phyloP scores from a whole-genome alignment of 148 eudicot genomes.

The Vaccinium myrtillus region DNA sequence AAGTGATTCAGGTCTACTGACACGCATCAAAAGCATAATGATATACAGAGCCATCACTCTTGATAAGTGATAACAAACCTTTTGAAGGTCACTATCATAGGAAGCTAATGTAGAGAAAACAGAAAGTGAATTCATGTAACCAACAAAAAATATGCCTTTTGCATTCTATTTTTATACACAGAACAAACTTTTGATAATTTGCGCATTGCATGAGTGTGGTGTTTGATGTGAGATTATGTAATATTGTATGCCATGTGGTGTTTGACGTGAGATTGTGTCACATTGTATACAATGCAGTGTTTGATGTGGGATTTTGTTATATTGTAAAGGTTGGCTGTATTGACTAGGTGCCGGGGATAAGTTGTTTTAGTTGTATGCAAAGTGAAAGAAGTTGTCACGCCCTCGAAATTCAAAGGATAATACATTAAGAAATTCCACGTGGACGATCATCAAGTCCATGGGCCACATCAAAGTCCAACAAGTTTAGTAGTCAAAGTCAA shows the following conservation, averaged over 20 bases:
- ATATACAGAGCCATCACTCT: not conserved
- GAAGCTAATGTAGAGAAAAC: not conserved
- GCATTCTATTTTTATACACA: not conserved
- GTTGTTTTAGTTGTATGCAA: constrained; percentile 19
- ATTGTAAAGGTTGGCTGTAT: not conserved
- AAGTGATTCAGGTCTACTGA: not conserved
- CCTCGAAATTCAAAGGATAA: too few relatives aligned
- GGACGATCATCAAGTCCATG: too few relatives aligned
- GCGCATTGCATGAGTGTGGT: not conserved
- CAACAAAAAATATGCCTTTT: not conserved
- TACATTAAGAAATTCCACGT: too few relatives aligned
- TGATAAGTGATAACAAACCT: not conserved
- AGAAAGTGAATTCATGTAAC: too few relatives aligned
- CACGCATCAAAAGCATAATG: not conserved
- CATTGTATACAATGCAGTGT: not conserved
- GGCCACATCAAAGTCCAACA: too few relatives aligned
- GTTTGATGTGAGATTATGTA: not conserved
- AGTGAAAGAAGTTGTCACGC: constrained; percentile 15
- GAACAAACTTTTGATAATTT: not conserved
- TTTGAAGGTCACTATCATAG: not conserved
- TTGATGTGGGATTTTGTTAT: not conserved
- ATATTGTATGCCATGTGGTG: not conserved
- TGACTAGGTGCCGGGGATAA: not conserved
- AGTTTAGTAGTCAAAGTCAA: too few relatives aligned
- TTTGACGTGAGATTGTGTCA: not conserved